These are phyloP conservation scores for Aspergillus clavatus DNA, from an alignment of 2,329 filamentous ascomycete genomes.

Conservation along the genomic window DNA sequence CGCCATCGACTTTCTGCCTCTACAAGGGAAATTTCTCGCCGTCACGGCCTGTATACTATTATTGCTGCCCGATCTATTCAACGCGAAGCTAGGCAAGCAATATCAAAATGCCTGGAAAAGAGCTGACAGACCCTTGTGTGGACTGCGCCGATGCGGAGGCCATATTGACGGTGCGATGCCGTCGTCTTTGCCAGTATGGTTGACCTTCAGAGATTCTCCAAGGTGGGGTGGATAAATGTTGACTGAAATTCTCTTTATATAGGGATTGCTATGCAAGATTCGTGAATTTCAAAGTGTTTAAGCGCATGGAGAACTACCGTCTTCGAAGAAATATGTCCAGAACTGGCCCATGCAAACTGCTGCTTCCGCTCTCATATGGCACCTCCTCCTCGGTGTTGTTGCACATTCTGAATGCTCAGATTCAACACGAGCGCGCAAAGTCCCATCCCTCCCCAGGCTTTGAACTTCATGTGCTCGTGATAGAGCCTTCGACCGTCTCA, in stretches of 20 bases:
- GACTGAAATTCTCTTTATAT: conserved; percentile 7
- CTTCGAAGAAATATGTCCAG: conserved; percentile 37
- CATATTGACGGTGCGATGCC: conserved; percentile 52
- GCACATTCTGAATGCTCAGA: conserved; percentile 67
- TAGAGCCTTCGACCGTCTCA: conserved; percentile 38
- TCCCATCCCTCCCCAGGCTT: conserved; percentile 61
- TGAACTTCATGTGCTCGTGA: conserved; percentile 49
- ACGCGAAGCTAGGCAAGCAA: not conserved
- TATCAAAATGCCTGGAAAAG: conserved; percentile 29
- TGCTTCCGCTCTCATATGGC: conserved; percentile 79
- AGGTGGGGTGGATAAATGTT: conserved; percentile 7
- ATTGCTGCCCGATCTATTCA: not conserved
- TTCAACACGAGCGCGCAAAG: conserved; percentile 60
- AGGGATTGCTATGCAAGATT: conserved; percentile 75
- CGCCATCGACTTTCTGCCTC: conserved; percentile 18
- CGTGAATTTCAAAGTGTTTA: conserved; percentile 71
- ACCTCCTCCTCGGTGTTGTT: conserved; percentile 73
- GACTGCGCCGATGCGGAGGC: conserved; percentile 52
- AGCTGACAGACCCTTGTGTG: conserved; percentile 43
- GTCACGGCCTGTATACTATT: not conserved
- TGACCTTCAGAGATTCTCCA: conserved; percentile 2
- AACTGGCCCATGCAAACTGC: conserved; percentile 51
- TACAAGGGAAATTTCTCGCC: conserved; percentile 10
- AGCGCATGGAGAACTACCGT: conserved; percentile 66
- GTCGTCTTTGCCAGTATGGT: conserved; percentile 56